Evolutionary conservation across 768 basidiomycete species (phyloP), one percentile per base, ranked within the genome.

Genomic region (Pulveroboletus sp.): DNA sequence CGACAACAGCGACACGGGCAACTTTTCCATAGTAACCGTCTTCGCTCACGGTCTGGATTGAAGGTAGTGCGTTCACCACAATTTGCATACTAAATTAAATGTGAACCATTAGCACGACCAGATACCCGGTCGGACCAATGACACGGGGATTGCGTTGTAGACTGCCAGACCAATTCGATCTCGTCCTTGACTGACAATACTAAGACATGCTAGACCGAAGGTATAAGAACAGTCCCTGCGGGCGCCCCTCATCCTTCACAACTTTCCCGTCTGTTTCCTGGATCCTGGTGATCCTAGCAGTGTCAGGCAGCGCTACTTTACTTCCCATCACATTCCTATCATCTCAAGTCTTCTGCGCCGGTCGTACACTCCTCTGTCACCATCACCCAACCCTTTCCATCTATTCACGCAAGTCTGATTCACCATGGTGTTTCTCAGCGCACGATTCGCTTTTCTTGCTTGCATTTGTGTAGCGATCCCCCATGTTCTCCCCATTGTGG

Each of bases 241-340:
- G 49, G 54, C 47, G 37, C 21, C 24, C 37, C 27, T 57, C 55
- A 53, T 57, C 59, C 64, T 69, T 70, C 65, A 56, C 64, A 65
- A 68, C 68, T 64, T 68, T 61, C 63, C 59, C 66, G 66, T 64
- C 68, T 56, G 51, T 53, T 71, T 53, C 55, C 55, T 63, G 61
- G 80, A 73, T 81, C 81, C 81, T 61, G 79, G 81, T 71, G 81
- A 75, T 81, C 78, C 56, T 54, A 49, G 18, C 40, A 51, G 50
- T 52, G 44, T 56, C 53, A 54, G 56, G 53, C 31, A 55, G 39
- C 53, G 53, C 55, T 36, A 38, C 18, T 36, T 56, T 51, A 18
- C 51, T 46, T 55, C 50, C 57, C 58, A 51, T 59, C 56, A 55
- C 30, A 33, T 54, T 26, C 26, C 37, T 48, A 56, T 61, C 36